Base-by-base conservation (phyloP, 2,329 filamentous ascomycete genomes). In the Bertia moriformis region DNA sequence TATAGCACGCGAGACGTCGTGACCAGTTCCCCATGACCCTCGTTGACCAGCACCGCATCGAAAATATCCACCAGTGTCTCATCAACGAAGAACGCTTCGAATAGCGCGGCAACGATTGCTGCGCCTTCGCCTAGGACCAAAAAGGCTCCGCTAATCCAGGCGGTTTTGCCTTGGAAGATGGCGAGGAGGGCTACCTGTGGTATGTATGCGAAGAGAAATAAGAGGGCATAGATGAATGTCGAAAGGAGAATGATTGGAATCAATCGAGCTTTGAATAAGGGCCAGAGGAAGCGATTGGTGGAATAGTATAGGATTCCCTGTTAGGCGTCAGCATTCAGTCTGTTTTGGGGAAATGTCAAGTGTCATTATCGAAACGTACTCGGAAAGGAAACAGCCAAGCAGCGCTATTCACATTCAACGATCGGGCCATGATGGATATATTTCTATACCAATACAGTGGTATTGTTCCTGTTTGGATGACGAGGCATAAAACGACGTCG, bases 61-160 rank as follows among this genome's bases (percentile, higher is more conserved):
- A 94, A 95, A 3, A 85, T 73, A 54, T 88, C 80, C 4, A 88
- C 83, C 4, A 82, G 66, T 14, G 74, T 78, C 54, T 87, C 82
- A 48, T 88, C 83, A 2, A 87, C 82, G 45, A 87, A 83, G 55
- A 87, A 84, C 0, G 81, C 83, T 53, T 88, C 83, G 45, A 88
- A 88, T 1, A 88, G 60, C 4, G 62, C 69, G 44, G 63, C 15
- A 12, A 83, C 76, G 40, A 86, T 79, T 29, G 87, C 76, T 46
- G 84, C 63, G 0, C 80, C 82, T 49, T 87, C 80, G 35, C 85
- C 84, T n/a, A 98, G 67, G 0, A 94, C 84, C 37, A 96, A 66
- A 45, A 96, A 79, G 0, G 84, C 77, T 2, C 83, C 87, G 49
- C 86, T 95, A 41, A 94, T 61, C 83, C 86, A 93, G n/a, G 91